Conservation (phyloP, 345 rosid species). For the Camelina sativa region DNA sequence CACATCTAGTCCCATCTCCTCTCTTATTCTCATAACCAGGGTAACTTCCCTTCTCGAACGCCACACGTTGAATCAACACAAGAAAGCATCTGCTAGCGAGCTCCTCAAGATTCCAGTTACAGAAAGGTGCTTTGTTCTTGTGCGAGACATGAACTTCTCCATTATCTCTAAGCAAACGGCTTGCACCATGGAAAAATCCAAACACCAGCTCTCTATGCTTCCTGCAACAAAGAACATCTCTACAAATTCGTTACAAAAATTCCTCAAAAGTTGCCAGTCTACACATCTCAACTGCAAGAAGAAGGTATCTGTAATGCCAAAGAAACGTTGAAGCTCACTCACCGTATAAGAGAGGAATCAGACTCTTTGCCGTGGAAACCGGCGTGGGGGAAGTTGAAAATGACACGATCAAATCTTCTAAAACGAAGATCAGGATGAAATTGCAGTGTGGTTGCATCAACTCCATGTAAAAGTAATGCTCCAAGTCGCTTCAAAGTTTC, state of each 20-base stretch:
- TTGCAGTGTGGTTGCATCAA: slow-evolving; percentile 60
- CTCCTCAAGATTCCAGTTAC: slow-evolving; percentile 57
- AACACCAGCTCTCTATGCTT: slow-evolving; percentile 53
- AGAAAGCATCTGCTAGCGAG: slow-evolving; percentile 52
- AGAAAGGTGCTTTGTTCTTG: slow-evolving; percentile 55
- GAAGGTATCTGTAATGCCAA: not conserved
- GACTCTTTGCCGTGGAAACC: slow-evolving; percentile 56
- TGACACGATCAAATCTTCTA: slow-evolving; percentile 55
- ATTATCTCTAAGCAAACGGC: slow-evolving; percentile 45
- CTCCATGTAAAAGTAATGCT: slow-evolving; percentile 53
- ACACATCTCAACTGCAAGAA: not conserved
- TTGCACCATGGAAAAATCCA: slow-evolving; percentile 55
- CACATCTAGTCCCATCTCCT: slow-evolving; percentile 56
- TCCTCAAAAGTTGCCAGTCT: not conserved
- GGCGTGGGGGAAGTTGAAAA: slow-evolving; percentile 69
- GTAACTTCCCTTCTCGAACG: slow-evolving; percentile 49
- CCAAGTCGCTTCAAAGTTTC: slow-evolving; percentile 46
- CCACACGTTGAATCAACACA: slow-evolving; percentile 30
- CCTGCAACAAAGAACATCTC: slow-evolving; percentile 41
- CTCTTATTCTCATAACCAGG: slow-evolving; percentile 61
- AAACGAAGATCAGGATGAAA: slow-evolving; percentile 41
- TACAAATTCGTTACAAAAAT: not conserved
- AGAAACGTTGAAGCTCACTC: slow-evolving; percentile 5
- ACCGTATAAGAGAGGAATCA: slow-evolving; percentile 41
- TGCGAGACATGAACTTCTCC: slow-evolving; percentile 70